Conservation (phyloP, 257 asterid species). For the Solanum sparsipilum region DNA sequence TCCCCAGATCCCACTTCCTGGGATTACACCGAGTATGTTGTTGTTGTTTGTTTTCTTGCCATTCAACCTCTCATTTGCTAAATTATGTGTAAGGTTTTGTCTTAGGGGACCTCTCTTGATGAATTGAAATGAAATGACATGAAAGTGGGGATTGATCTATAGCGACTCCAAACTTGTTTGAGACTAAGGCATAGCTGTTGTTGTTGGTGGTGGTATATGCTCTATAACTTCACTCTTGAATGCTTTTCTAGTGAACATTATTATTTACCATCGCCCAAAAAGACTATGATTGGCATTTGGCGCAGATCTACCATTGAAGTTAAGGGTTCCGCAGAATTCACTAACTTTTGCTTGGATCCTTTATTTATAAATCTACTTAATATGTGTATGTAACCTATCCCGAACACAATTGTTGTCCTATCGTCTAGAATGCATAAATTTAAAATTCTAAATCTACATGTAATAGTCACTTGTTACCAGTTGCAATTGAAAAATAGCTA, state of each 20-base stretch:
- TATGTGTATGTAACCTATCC: neutral
- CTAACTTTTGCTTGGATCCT: neutral
- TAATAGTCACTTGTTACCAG: neutral
- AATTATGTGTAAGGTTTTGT: neutral
- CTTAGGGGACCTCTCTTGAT: neutral
- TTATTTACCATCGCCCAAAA: neutral
- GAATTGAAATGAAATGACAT: neutral
- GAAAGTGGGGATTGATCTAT: neutral
- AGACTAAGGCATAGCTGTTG: neutral
- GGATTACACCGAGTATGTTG: neutral
- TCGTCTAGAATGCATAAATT: neutral
- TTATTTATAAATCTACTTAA: neutral
- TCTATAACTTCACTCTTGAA: neutral
- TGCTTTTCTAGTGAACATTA: neutral
- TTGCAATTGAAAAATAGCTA: neutral
- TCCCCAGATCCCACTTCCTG: neutral
- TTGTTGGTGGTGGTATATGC: neutral
- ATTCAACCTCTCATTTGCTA: neutral
- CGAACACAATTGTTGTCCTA: neutral
- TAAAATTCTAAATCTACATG: neutral
- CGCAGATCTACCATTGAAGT: neutral
- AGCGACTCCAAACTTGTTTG: neutral
- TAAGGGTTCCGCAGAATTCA: neutral
- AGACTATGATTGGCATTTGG: neutral
- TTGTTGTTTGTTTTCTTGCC: neutral